Evolutionary conservation across 768 basidiomycete species (phyloP), one percentile per base, ranked within the genome.

Genomic region (Pleurotus pulmonarius): DNA sequence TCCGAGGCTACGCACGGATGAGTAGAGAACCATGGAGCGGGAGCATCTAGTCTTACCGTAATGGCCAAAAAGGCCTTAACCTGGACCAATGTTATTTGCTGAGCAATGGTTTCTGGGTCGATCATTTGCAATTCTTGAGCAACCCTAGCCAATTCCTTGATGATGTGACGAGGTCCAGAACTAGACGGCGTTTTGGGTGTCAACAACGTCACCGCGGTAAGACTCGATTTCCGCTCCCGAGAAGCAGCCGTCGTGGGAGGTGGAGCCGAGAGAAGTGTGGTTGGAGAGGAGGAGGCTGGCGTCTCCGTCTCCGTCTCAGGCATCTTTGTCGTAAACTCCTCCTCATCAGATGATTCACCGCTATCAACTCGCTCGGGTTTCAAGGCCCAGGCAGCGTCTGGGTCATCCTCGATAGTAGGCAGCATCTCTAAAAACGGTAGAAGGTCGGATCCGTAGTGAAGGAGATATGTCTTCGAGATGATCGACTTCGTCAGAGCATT

Each of bases 391-490:
- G 81, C 69, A 20, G 77, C 74, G 65, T 93, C 90, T 34, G 29
- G 29, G 53, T 78, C 76, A 65, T 93, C 91, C n/a, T 74, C 70
- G 22, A 89, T 73, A 34, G 68, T 75, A 4, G 86, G 77, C 8
- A 91, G 73, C 48, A 79, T 73, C 61, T 92, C 88, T 37, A 90
- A 74, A 66, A 94, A 93, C 1, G 90, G 89, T 8, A 91, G 77
- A 62, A 94, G 83, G 63, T 91, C 88, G 12, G 88, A 85, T 38
- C 88, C 92, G 60, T 94, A 94, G 67, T 93, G 91, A 12, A 92
- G 76, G 18, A 92, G 83, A 65, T 92, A 86, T 0, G 87, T 87
- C 68, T 92, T 90, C 49, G 84, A 82, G 7, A 88, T 76, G 60
- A 92, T 87, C 0, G 88, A 90, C 63, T 86, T 89, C 64, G 92